phyloP scores from a whole-genome alignment of 2,329 filamentous ascomycete species.

The Hyphodiscus sp. region DNA sequence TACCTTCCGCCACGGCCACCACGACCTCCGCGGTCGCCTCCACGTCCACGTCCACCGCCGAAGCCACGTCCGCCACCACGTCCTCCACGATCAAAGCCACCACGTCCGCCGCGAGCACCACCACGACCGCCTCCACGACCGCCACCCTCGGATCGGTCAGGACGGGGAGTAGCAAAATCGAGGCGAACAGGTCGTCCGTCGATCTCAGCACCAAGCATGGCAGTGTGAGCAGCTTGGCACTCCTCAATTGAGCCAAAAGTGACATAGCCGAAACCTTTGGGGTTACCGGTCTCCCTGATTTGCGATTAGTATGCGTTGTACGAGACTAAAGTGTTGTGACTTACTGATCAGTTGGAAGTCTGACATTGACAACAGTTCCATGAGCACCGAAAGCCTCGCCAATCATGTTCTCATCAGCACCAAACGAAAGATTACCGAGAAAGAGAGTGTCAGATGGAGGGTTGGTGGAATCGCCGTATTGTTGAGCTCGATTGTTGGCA shows the following conservation, averaged over 20 bases:
- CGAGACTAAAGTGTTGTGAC: constrained; percentile 11
- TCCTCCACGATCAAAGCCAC: constrained; percentile 34
- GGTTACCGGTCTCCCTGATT: constrained; percentile 51
- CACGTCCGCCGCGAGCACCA: constrained; percentile 34
- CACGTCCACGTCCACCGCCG: constrained; percentile 39
- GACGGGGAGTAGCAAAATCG: constrained; percentile 59
- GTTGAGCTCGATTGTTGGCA: constrained; percentile 42
- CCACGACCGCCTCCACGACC: constrained; percentile 38
- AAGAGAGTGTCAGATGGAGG: constrained; percentile 63
- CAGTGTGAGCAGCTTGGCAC: constrained; percentile 55
- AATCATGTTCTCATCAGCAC: constrained; percentile 57
- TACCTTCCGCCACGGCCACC: constrained; percentile 36
- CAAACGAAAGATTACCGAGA: constrained; percentile 66
- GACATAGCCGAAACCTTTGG: constrained; percentile 71
- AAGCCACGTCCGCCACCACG: constrained; percentile 34
- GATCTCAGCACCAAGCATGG: constrained; percentile 57
- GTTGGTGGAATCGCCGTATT: constrained; percentile 58
- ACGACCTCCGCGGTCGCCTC: constrained; percentile 35
- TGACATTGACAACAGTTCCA: constrained; percentile 58
- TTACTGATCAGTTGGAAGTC: constrained; percentile 60
- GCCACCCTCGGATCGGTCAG: constrained; percentile 41
- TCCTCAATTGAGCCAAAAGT: constrained; percentile 62
- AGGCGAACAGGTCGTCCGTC: constrained; percentile 60
- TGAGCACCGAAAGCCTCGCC: constrained; percentile 57
- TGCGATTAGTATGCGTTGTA: constrained; percentile 21